Conservation (phyloP, 352 stramenopile genomes). For the Pythium biforme region DNA sequence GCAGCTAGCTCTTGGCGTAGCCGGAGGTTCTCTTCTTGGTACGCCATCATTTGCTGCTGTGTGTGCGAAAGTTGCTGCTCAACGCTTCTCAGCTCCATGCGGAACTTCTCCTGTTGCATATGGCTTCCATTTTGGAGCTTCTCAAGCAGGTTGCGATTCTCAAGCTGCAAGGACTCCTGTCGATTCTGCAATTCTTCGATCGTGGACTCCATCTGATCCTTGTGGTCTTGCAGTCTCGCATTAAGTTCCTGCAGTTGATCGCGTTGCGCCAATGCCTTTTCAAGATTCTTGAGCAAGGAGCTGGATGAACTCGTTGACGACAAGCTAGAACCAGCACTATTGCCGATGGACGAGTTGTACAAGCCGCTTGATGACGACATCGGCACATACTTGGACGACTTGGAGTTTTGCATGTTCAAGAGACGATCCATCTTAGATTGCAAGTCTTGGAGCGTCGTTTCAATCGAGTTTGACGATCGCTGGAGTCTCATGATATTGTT, state of each 20-base stretch:
- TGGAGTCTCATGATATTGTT: constrained; percentile 67
- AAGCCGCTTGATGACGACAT: constrained; percentile 26
- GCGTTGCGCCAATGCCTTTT: constrained; percentile 66
- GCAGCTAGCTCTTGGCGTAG: constrained; percentile 49
- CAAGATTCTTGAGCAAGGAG: constrained; percentile 68
- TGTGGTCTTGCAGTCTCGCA: constrained; percentile 44
- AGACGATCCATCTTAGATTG: constrained; percentile 83
- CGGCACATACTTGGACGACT: constrained; percentile 40
- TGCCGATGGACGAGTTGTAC: constrained; percentile 37
- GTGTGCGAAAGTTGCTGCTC: constrained; percentile 64
- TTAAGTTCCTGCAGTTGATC: constrained; percentile 65
- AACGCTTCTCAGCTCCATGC: constrained; percentile 54
- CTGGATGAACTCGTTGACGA: constrained; percentile 22
- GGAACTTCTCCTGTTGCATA: constrained; percentile 72
- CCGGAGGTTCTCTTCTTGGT: constrained; percentile 67
- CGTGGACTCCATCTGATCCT: constrained; percentile 48
- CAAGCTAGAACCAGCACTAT: background rate
- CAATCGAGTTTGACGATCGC: constrained; percentile 75
- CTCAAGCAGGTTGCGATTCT: constrained; percentile 68
- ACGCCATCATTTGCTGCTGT: constrained; percentile 69
- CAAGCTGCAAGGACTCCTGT: constrained; percentile 58
- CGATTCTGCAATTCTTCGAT: constrained; percentile 62
- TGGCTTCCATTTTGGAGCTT: constrained; percentile 67
- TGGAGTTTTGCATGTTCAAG: constrained; percentile 54
- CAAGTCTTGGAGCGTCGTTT: constrained; percentile 67